Percentiles rank a stretch among this genome's conserved stretches.
Conservation (phyloP, 768 basidiomycete genomes). For the Coprinopsis cinerea region DNA sequence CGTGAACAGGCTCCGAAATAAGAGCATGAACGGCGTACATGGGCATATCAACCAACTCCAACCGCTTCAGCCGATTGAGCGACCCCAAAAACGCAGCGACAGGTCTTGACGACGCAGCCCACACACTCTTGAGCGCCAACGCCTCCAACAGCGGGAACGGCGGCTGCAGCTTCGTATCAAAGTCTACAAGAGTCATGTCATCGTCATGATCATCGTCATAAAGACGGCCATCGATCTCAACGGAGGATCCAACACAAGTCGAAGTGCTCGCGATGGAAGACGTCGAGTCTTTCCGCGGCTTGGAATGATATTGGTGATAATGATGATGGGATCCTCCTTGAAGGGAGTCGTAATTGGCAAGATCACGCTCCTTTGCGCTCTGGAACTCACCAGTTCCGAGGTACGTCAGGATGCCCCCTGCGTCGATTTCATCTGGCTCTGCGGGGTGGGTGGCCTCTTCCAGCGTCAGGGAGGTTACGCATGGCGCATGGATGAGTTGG, state of each 20-base stretch:
- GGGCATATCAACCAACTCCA: slow-evolving; percentile 32
- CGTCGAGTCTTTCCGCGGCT: slow-evolving; percentile 12
- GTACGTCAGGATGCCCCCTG: slow-evolving; percentile 31
- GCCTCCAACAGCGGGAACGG: slow-evolving; percentile 31
- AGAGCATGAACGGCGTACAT: slow-evolving; percentile 27
- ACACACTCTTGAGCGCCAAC: slow-evolving; percentile 32
- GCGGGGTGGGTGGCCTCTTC: slow-evolving; percentile 41
- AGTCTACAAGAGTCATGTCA: slow-evolving; percentile 13
- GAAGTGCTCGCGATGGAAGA: slow-evolving; percentile 9
- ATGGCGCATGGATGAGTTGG: slow-evolving; percentile 34
- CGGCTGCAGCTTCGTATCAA: slow-evolving; percentile 20
- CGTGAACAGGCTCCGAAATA: slow-evolving; percentile 5
- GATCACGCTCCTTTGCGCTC: slow-evolving; percentile 13
- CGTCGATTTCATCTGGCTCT: slow-evolving; percentile 35
- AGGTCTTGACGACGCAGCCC: slow-evolving; percentile 24
- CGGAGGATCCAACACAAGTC: slow-evolving; percentile 5
- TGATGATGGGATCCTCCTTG: slow-evolving; percentile 5
- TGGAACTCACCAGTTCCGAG: slow-evolving; percentile 28
- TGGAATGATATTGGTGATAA: slow-evolving; percentile 10
- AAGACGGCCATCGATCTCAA: slow-evolving; percentile 9
- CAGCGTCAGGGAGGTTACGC: slow-evolving; percentile 30
- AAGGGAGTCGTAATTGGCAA: slow-evolving; percentile 11
- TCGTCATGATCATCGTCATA: slow-evolving; percentile 11
- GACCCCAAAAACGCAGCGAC: slow-evolving; percentile 27
- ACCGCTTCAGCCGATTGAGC: slow-evolving; percentile 21